phyloP scores from a whole-genome alignment of 1,139 yeast species.

The Geotrichum klebahnii region DNA sequence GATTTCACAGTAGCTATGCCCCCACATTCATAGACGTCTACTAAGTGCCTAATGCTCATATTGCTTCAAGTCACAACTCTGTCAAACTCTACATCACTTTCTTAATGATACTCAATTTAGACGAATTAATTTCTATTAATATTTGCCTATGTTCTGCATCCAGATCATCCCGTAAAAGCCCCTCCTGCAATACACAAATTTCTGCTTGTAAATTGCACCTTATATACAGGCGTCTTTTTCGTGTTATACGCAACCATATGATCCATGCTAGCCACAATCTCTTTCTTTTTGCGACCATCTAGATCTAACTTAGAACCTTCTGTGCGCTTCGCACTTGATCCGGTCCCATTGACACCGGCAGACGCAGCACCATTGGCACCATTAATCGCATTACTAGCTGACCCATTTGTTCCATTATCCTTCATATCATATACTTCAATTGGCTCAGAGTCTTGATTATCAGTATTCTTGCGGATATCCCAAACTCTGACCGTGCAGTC shows the following conservation, averaged over 20 bases:
- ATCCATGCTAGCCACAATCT: constrained; percentile 76
- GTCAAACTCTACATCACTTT: no score
- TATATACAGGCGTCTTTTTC: constrained; percentile 88
- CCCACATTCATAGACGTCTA: no score
- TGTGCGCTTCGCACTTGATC: constrained; percentile 11
- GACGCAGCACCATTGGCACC: constrained; percentile 20
- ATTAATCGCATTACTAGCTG: constrained; percentile 23
- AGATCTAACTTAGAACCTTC: constrained; percentile 22
- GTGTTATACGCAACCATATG: constrained; percentile 93
- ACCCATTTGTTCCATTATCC: constrained; percentile 19
- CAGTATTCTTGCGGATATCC: constrained; percentile 86
- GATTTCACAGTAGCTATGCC: no score
- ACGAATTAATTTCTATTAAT: no score
- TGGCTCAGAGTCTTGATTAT: constrained; percentile 76
- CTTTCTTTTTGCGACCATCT: constrained; percentile 52
- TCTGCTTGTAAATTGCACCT: constrained; percentile 85
- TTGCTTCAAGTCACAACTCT: no score
- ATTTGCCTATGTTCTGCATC: no score
- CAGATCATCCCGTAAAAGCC: constrained; percentile 60
- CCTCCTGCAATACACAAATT: constrained; percentile 93
- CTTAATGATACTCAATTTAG: no score
- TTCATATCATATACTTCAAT: constrained; percentile 52
- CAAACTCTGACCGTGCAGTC: constrained; percentile 92
- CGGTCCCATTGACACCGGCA: neutral
- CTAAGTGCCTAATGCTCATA: no score